A percentile compares a stretch with the other conserved stretches of the same genome.
phyloP scores from a whole-genome alignment of 768 basidiomycete genomes.

The Xerocomellus intermedius region DNA sequence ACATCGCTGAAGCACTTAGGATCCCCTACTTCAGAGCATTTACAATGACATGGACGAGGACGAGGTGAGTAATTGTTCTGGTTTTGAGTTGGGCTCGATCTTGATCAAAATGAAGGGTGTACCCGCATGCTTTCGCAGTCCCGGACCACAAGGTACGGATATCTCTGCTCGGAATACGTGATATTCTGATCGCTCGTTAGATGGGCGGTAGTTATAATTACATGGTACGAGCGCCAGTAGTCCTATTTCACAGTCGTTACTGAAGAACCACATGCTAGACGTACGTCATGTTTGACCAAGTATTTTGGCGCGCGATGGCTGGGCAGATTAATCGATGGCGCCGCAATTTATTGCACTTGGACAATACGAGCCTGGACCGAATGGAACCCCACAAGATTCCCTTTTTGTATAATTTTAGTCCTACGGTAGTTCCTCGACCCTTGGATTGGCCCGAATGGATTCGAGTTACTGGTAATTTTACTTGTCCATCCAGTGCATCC shows the following conservation, averaged over 20 bases:
- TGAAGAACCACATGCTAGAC: conserved; percentile 45
- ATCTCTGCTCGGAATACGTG: not conserved
- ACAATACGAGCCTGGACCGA: conserved; percentile 84
- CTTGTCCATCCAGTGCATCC: conserved; percentile 2
- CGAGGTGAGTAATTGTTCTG: conserved; percentile 47
- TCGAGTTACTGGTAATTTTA: conserved; percentile 70
- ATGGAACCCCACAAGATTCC: conserved; percentile 98
- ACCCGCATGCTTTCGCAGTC: conserved; percentile 97
- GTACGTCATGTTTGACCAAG: conserved; percentile 96
- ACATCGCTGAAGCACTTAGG: conserved; percentile 90
- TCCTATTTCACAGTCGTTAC: not conserved
- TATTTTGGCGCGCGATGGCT: conserved; percentile 94
- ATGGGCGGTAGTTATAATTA: conserved; percentile 99
- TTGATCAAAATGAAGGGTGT: conserved; percentile 54
- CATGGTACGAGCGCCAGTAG: conserved; percentile 62
- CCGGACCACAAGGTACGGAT: conserved; percentile 82
- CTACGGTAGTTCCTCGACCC: conserved; percentile 85
- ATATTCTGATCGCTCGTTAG: conserved; percentile 37
- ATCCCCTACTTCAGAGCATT: conserved; percentile 96
- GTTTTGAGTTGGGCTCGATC: not conserved
- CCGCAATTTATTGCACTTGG: conserved; percentile 68
- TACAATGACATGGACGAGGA: conserved; percentile 98
- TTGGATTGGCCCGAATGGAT: conserved; percentile 99
- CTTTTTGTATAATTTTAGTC: conserved; percentile 97
- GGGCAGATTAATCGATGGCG: conserved; percentile 97